Conservation (phyloP, 169 alveolate species). For the Cryptosporidium bovis region DNA sequence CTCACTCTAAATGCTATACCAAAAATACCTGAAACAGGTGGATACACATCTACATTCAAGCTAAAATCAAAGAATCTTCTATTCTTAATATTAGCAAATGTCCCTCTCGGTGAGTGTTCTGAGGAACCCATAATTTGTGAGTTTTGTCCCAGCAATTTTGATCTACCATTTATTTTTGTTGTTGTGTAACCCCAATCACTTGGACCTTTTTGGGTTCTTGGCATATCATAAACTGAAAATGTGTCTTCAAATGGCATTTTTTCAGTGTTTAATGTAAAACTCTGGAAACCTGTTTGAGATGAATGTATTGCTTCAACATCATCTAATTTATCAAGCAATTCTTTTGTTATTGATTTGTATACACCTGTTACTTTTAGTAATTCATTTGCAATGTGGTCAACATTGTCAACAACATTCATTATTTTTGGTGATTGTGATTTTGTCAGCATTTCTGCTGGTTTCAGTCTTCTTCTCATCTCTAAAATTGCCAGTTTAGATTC, state of each 20-base stretch:
- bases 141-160: constrained; percentile 85
- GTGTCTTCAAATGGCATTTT: constrained; percentile 85
- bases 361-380: constrained; percentile 79
- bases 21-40: constrained; percentile 81
- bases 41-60: constrained; percentile 80
- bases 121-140: constrained; percentile 81
- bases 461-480: constrained; percentile 84
- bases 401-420: constrained; percentile 80
- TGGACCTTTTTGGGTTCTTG: constrained; percentile 83
- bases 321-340: constrained; percentile 80
- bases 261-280: constrained; percentile 82
- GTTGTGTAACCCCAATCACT: constrained; percentile 90
- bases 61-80: constrained; percentile 85
- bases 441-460: constrained; percentile 86
- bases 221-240: constrained; percentile 84
- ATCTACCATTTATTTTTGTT: constrained; percentile 84
- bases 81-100: constrained; percentile 84
- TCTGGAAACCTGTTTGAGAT: constrained; percentile 82
- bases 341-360: constrained; percentile 81
- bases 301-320: constrained; percentile 82
- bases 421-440: constrained; percentile 81
- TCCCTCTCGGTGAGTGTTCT: constrained; percentile 83
- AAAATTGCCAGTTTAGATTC: constrained; percentile 84
- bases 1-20: constrained; percentile 89
- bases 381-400: constrained; percentile 77